A percentile compares a stretch with the other conserved stretches of the same genome.
phyloP scores from a whole-genome alignment of 2,329 filamentous ascomycete species.

The Acephala macrosclerotiorum region DNA sequence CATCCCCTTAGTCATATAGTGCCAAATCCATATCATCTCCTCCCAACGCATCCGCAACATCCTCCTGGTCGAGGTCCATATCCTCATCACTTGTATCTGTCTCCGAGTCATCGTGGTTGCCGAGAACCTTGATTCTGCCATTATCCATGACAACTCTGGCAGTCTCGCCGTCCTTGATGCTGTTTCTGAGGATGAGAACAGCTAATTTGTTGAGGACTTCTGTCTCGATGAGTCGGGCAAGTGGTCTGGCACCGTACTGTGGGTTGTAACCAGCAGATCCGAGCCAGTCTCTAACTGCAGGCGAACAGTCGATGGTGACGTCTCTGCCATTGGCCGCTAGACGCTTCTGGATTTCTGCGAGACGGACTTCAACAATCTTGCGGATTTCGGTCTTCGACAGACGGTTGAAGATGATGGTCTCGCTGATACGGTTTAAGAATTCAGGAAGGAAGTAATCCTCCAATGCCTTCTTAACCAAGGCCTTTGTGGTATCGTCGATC shows the following conservation, averaged over 20 bases:
- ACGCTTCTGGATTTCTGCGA: constrained; percentile 89
- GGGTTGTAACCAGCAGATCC: constrained; percentile 92
- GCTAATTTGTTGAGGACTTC: constrained; percentile 95
- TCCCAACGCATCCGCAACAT: constrained; percentile 64
- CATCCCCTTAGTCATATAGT: constrained; percentile 49
- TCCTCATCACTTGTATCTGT: constrained; percentile 80
- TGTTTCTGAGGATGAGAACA: constrained; percentile 86
- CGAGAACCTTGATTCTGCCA: constrained; percentile 79
- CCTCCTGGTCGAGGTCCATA: constrained; percentile 62
- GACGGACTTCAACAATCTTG: constrained; percentile 91
- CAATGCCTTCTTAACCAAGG: constrained; percentile 89
- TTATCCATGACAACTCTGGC: constrained; percentile 82
- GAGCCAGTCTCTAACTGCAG: constrained; percentile 91
- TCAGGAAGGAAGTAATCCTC: constrained; percentile 98
- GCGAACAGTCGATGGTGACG: constrained; percentile 80
- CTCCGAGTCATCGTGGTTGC: constrained; percentile 81
- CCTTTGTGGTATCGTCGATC: constrained; percentile 84
- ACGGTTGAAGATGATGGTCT: constrained; percentile 97
- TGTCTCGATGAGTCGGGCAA: constrained; percentile 92
- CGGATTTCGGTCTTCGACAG: constrained; percentile 90
- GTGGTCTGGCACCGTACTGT: constrained; percentile 89
- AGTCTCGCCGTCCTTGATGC: constrained; percentile 83
- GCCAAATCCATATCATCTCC: constrained; percentile 69
- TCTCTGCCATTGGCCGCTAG: constrained; percentile 86
- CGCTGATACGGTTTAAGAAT: constrained; percentile 97